Evolutionary conservation across 108 stramenopile genomes (phyloP), one percentile per base, ranked within the genome.

Genomic region (Schizochytrium sp.): DNA sequence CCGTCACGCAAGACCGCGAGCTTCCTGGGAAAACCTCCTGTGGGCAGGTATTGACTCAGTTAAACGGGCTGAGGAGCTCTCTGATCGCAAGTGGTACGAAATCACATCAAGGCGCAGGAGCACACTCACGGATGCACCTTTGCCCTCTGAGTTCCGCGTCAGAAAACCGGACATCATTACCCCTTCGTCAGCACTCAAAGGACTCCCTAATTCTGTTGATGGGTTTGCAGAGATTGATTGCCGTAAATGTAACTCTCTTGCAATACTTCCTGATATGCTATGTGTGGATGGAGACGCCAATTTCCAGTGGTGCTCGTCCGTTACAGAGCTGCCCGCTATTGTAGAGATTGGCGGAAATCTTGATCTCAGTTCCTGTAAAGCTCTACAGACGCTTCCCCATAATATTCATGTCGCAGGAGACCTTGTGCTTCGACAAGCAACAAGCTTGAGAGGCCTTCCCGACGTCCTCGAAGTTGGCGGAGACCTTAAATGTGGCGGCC

Each of bases 401-500:
- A 42, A 42, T 8, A 55, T 83, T 10, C 3, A 2, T 0, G 76
- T 83, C n/a, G 76, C 76, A 10, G 76, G 76, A 10, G 53, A 83
- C n/a, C 47, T 83, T 47, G 28, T 50, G 5, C 28, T 83, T 10
- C 50, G 50, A n/a, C 76, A 83, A 38, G 49, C 50, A 0, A 55
- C 47, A 7, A 50, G 47, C 50, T 12, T 83, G 50, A 17, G 2
- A 7, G 10, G 5, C n/a, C 47, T 83, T 7, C 76, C 76, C 47
- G 76, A 55, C 0, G 53, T 10, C 0, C 76, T 83, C 50, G 47
- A 49, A 40, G 47, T 49, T 5, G 76, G 50, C 2, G 76, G 76
- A 10, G 76, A 83, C 76, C 76, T 83, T 53, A 83, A 83, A 17
- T 83, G 76, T 53, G 47, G 53, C 53, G 76, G 76, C 40, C 28